Percentiles rank a stretch among this genome's conserved stretches.
Conservation (phyloP, 2,329 filamentous ascomycete genomes). For the Claviceps monticola region DNA sequence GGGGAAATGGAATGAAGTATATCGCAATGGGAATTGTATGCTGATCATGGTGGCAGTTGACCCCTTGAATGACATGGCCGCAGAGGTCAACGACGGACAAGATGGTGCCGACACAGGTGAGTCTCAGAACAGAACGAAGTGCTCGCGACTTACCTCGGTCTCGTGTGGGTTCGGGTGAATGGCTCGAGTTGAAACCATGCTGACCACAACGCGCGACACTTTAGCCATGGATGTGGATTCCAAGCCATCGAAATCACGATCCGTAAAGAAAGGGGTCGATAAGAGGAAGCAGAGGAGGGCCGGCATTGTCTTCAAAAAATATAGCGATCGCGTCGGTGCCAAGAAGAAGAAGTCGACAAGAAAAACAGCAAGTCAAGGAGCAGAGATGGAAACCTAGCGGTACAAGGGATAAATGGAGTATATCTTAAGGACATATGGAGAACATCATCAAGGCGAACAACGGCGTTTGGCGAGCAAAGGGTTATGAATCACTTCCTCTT, state of each 20-base stretch:
- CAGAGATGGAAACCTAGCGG: not conserved
- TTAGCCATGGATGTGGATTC: constrained; percentile 45
- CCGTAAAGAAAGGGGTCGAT: constrained; percentile 37
- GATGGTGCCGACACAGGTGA: constrained; percentile 12
- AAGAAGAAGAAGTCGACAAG: constrained; percentile 25
- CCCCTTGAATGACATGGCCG: constrained; percentile 15
- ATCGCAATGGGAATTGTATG: not conserved
- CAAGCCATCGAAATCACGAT: constrained; percentile 25
- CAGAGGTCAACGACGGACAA: constrained; percentile 18
- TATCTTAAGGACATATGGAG: not conserved
- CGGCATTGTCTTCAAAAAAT: constrained; percentile 47
- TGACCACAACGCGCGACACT: constrained; percentile 3
- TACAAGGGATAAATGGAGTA: not conserved
- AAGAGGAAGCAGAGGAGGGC: constrained; percentile 43
- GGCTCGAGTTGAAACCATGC: not conserved
- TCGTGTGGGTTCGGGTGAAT: not conserved
- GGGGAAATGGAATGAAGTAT: not conserved
- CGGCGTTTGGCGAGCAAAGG: not conserved
- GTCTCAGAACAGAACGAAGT: not conserved
- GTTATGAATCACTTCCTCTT: not conserved
- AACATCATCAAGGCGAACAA: not conserved
- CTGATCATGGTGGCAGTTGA: constrained; percentile 1
- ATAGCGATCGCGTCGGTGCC: constrained; percentile 34
- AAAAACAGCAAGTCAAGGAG: not conserved
- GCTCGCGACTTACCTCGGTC: not conserved